Conservation (phyloP, 768 basidiomycete species). For the Boletus sensibilis region DNA sequence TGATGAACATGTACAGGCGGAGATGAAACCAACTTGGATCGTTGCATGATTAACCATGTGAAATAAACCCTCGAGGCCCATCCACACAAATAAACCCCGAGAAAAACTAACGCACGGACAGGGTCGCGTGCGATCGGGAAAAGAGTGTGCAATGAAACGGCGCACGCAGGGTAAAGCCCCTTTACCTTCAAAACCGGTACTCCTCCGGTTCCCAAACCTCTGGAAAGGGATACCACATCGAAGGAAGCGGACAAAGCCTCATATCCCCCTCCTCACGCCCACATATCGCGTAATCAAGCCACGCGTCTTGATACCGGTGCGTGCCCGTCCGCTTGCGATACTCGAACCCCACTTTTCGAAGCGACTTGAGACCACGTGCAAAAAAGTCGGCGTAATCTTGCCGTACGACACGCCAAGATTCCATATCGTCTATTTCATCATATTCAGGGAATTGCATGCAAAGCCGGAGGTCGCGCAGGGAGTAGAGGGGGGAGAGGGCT, state of each 20-base stretch:
- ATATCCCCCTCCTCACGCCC: slow-evolving; percentile 21
- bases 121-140: not conserved
- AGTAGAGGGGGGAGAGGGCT: slow-evolving; percentile 29
- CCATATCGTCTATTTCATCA: slow-evolving; percentile 31
- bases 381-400: slow-evolving; percentile 30
- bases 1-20: slow-evolving; percentile 6
- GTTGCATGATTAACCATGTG: slow-evolving; percentile 15
- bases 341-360: slow-evolving; percentile 35
- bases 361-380: slow-evolving; percentile 32
- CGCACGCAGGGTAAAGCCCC: not conserved
- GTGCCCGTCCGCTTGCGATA: slow-evolving; percentile 38
- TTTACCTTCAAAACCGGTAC: slow-evolving; percentile 21
- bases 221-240: slow-evolving; percentile 35
- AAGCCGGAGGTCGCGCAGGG: slow-evolving; percentile 31
- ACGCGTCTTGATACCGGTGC: slow-evolving; percentile 36
- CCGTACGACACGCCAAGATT: slow-evolving; percentile 33
- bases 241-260: slow-evolving; percentile 24
- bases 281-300: slow-evolving; percentile 34
- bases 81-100: slow-evolving; percentile 8
- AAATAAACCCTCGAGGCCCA: slow-evolving; percentile 19
- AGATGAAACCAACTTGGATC: slow-evolving; percentile 5
- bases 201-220: slow-evolving; percentile 34
- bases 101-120: not conserved
- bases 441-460: slow-evolving; percentile 39
- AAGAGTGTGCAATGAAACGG: not conserved